A percentile compares a stretch with the other conserved stretches of the same genome.
These are phyloP conservation scores for Leptographium galeiforme DNA, from an alignment of 2,329 filamentous ascomycete species.

Conservation along the genomic window DNA sequence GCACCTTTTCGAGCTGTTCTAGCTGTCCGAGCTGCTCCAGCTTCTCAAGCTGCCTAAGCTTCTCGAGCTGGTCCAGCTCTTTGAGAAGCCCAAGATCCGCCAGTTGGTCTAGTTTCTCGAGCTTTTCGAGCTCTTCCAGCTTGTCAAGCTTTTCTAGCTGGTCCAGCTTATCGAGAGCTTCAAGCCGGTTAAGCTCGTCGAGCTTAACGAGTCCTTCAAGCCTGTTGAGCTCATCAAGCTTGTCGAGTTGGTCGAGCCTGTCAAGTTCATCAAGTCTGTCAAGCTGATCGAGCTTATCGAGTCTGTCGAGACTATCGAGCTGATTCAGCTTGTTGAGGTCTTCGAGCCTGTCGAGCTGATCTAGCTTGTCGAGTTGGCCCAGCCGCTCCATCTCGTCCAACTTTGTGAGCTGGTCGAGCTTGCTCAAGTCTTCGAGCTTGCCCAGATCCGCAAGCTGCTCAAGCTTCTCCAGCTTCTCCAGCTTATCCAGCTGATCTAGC, in stretches of 20 bases:
- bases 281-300: neutral
- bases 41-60: slow-evolving; percentile 43
- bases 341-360: too few relatives aligned
- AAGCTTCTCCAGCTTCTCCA: slow-evolving; percentile 50
- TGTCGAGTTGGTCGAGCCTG: slow-evolving; percentile 15
- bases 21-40: slow-evolving; percentile 57
- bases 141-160: neutral
- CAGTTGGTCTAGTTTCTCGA: neutral
- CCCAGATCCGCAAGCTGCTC: slow-evolving; percentile 23
- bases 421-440: neutral
- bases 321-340: slow-evolving; percentile 49
- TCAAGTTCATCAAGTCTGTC: neutral
- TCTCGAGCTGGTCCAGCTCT: slow-evolving; percentile 31
- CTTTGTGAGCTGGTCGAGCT: too few relatives aligned
- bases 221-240: slow-evolving; percentile 46
- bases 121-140: neutral
- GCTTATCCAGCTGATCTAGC: slow-evolving; percentile 50
- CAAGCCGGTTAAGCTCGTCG: slow-evolving; percentile 32
- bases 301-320: slow-evolving; percentile 43
- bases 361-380: too few relatives aligned
- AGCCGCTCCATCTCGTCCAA: too few relatives aligned
- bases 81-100: neutral
- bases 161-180: slow-evolving; percentile 37
- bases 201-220: slow-evolving; percentile 31
- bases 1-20: slow-evolving; percentile 53